These are phyloP conservation scores for Zoysia matrella DNA, from an alignment of 202 grass and related monocot genomes.

Conservation along the genomic window DNA sequence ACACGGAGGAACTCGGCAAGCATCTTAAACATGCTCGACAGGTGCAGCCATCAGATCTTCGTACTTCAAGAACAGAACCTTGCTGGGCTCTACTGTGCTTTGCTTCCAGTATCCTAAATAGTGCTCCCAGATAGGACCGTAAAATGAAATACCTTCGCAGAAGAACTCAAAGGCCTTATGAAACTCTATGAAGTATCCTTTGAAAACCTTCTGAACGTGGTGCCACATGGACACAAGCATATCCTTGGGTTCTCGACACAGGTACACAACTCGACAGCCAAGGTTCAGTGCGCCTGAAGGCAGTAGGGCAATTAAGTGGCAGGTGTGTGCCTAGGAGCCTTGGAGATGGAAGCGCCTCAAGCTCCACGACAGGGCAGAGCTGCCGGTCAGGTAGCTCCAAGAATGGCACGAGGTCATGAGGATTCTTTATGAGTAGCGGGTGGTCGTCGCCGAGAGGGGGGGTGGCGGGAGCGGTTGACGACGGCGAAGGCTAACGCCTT, in stretches of 20 bases:
- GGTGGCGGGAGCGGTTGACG: neutral
- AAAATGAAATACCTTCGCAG: neutral
- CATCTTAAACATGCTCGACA: constrained; percentile 8
- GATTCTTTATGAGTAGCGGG: constrained; percentile 18
- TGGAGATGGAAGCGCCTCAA: neutral
- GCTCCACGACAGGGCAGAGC: neutral
- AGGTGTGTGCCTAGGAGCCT: constrained; percentile 45
- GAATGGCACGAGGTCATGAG: constrained; percentile 21
- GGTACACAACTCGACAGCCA: constrained; percentile 18
- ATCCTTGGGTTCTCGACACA: constrained; percentile 43
- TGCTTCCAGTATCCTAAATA: constrained; percentile 35
- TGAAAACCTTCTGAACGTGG: neutral
- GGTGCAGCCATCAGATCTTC: constrained; percentile 29
- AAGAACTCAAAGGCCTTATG: constrained; percentile 22
- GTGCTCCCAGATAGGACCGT: constrained; percentile 45
- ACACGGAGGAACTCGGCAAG: constrained; percentile 37
- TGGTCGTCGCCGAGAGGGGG: neutral
- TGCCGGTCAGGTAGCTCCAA: constrained; percentile 31
- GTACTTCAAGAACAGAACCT: constrained; percentile 40
- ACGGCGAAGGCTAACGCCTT: constrained; percentile 45
- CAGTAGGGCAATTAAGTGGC: neutral
- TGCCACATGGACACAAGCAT: constrained; percentile 31
- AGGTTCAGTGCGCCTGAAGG: neutral
- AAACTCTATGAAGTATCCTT: neutral
- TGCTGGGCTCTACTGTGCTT: neutral